Percentiles rank a stretch among this genome's conserved stretches.
Evolutionary conservation across 2,329 filamentous ascomycete genomes (phyloP).

Genomic region (Sporothrix inflata): DNA sequence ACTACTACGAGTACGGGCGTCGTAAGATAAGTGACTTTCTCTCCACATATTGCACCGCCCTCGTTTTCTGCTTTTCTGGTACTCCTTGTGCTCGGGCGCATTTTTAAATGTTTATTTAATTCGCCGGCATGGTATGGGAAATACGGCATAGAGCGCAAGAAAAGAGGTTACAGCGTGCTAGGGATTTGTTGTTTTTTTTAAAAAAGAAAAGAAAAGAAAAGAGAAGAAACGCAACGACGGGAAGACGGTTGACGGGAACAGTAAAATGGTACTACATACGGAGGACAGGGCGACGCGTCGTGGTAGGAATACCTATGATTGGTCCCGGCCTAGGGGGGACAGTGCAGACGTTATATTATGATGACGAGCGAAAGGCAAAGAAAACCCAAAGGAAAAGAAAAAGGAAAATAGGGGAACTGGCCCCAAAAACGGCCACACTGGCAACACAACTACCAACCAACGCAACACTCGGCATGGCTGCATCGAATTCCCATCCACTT

Average conservation of each 20-base stretch:
- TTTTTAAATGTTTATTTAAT: conserved; percentile 6
- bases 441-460: neutral
- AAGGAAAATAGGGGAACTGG: neutral
- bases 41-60: neutral
- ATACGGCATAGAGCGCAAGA: neutral
- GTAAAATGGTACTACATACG: neutral
- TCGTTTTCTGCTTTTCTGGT: neutral
- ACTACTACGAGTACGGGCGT: neutral
- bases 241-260: conserved; percentile 4
- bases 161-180: neutral
- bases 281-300: conserved; percentile 18
- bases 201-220: neutral
- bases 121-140: conserved; percentile 15
- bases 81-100: neutral
- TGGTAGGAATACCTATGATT: neutral
- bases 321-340: neutral
- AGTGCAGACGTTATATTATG: conserved; percentile 16
- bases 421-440: neutral
- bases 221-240: neutral
- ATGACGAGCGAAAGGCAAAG: neutral
- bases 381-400: neutral
- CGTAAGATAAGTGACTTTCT: neutral
- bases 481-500: conserved; percentile 7
- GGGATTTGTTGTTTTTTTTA: neutral
- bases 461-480: conserved; percentile 5